Evolutionary conservation across 106 monocot species (phyloP), one percentile per base, ranked within the genome.

Genomic region (Dioscorea alata): DNA sequence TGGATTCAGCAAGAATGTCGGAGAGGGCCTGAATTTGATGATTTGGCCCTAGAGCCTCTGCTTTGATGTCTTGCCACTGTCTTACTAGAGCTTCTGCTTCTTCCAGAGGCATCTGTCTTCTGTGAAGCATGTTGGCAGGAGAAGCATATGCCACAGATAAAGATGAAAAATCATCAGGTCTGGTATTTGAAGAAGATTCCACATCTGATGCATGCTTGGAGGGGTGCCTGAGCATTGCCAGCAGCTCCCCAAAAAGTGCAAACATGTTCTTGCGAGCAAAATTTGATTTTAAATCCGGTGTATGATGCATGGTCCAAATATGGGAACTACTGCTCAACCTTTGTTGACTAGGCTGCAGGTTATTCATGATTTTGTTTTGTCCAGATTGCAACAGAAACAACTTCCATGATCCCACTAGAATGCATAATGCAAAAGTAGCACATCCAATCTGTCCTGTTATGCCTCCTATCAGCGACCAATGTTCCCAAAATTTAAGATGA

Each of bases 51-150:
- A 99, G 67, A 13, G 89, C 97, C 66, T 85, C 87, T 51, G 92
- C 86, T 75, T 99, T 99, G 61, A 90, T 60, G 19, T 79, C 76
- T 75, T 99, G 97, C 97, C 97, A 99, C 18, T 79, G 78, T 64
- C 77, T 84, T 60, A 97, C 77, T 20, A 97, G 68, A 50, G 74
- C 67, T 87, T 89, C 97, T 65, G 97, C 97, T 79, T 92, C 89
- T 60, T 85, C 85, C 12, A 69, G 17, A 68, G 77, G 68, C 97
- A 99, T 99, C 24, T 72, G 50, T 70, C 69, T 68, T 50, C 35
- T 90, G 49, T 66, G 49, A 21, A 73, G 14, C 49, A 75, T n/a
- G 34, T 25, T 63, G 19, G 57, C 62, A 70, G 67, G 20, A 53
- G 60, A 28, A 65, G 73, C 52, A 49, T 69, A 67, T 50, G 75